A percentile compares a stretch with the other conserved stretches of the same genome.
Evolutionary conservation across 176 grass and related monocot genomes (phyloP).

Genomic region (Leersia perrieri): DNA sequence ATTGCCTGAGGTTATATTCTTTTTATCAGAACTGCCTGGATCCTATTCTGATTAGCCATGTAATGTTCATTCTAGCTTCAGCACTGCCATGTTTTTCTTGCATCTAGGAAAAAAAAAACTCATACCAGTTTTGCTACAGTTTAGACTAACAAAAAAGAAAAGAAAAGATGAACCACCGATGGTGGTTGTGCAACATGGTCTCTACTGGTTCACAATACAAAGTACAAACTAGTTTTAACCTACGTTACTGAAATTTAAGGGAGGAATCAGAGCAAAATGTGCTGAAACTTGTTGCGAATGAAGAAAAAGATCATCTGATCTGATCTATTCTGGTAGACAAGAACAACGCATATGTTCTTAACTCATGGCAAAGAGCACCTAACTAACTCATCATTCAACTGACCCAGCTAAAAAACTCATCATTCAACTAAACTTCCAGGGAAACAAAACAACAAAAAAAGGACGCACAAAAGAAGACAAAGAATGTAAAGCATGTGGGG

Average conservation of each 20-base stretch:
- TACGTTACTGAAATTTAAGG: not conserved
- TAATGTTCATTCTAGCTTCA: not conserved
- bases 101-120: not conserved
- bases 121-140: not conserved
- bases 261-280: not conserved
- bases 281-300: not conserved
- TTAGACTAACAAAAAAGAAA: not conserved
- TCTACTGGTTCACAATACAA: not conserved
- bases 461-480: not conserved
- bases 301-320: not conserved
- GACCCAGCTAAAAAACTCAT: not conserved
- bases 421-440: not conserved
- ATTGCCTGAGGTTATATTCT: not conserved
- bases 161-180: not conserved
- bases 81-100: not conserved
- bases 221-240: not conserved
- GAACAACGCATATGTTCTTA: not conserved
- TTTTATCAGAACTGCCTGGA: not conserved
- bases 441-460: not conserved
- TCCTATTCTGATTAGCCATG: not conserved
- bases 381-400: not conserved
- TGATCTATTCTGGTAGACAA: not conserved
- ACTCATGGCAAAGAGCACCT: not conserved
- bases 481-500: slow-evolving; percentile 1
- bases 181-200: not conserved